Evolutionary conservation across 805 yeast genomes (phyloP).

Genomic region (Zygosaccharomyces siamensis): DNA sequence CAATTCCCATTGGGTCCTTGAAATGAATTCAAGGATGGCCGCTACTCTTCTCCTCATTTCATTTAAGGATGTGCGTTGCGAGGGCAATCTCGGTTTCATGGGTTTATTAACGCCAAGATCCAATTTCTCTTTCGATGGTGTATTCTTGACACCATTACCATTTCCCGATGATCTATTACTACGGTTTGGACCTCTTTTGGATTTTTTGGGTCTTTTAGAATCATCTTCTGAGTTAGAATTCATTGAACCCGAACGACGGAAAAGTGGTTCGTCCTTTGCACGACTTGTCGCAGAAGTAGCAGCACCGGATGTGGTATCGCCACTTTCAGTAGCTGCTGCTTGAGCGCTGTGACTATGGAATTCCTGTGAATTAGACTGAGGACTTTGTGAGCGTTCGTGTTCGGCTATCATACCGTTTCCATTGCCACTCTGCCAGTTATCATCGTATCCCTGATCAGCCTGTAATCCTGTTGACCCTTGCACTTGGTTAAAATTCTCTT

Average conservation of each 20-base stretch:
- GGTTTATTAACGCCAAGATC: constrained; percentile 60
- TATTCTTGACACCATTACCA: constrained; percentile 13
- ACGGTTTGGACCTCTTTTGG: constrained; percentile 14
- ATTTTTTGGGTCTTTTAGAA: constrained; percentile 14
- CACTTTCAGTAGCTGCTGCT: neutral
- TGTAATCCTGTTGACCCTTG: neutral
- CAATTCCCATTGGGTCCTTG: constrained; percentile 79
- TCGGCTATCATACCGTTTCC: neutral
- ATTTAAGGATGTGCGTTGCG: constrained; percentile 62
- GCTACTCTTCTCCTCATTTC: constrained; percentile 87
- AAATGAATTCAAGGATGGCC: constrained; percentile 86
- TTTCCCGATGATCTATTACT: constrained; percentile 19
- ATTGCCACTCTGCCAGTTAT: neutral
- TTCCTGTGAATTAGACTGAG: neutral
- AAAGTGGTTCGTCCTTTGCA: neutral
- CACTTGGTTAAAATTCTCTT: neutral
- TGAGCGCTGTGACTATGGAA: neutral
- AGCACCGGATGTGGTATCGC: neutral
- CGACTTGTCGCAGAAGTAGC: neutral
- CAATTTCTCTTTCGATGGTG: constrained; percentile 5
- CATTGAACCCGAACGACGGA: constrained; percentile 9
- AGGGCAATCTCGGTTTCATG: constrained; percentile 79
- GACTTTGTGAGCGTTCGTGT: neutral
- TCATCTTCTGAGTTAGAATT: constrained; percentile 13
- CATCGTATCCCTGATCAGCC: neutral